Evolutionary conservation across 805 yeast species (phyloP), one percentile per base, ranked within the genome.

Genomic region (Zygosaccharomyces gambellarensis): DNA sequence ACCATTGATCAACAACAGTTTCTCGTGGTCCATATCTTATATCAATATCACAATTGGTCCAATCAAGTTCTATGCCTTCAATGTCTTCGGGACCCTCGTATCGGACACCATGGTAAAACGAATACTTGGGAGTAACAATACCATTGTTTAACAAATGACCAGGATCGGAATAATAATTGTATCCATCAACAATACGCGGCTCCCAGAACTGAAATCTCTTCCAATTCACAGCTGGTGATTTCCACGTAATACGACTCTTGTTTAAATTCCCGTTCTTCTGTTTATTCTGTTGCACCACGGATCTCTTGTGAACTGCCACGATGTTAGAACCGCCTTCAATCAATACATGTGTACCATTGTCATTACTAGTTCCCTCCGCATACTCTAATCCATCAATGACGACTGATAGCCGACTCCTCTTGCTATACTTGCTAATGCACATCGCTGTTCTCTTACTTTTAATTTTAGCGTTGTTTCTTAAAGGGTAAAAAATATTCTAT

Each of bases 1-100:
- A 52, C 49, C 61, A 62, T 43, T 64, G 62, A 19, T 50, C 48
- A 32, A 66, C 46, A n/a, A 52, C 54, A 4, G 57, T 31, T 6
- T 38, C 31, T 34, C 7, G 38, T 14, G 11, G 2, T 40, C 43
- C 21, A 29, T 30, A 11, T 23, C 22, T 22, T 48, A 19, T 40
- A 30, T 46, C 54, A 3, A 46, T 36, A 36, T 52, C 55, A 30
- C 55, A 52, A 36, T 25, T 25, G 10, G 19, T 34, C 39, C 47
- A 31, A 22, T 49, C 41, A 51, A 48, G 43, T 14, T 21, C 31
- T 7, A 47, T 11, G 5, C 23, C 45, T 11, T 21, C 45, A 10
- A 17, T 12, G 5, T 22, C 36, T 4, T 17, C 12, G 6, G 45
- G 45, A 5, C 23, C 34, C 28, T 47, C 49, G 40, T 54, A 50